phyloP scores from a whole-genome alignment of 2,329 filamentous ascomycete genomes.

The Rutstroemia sydowiana region DNA sequence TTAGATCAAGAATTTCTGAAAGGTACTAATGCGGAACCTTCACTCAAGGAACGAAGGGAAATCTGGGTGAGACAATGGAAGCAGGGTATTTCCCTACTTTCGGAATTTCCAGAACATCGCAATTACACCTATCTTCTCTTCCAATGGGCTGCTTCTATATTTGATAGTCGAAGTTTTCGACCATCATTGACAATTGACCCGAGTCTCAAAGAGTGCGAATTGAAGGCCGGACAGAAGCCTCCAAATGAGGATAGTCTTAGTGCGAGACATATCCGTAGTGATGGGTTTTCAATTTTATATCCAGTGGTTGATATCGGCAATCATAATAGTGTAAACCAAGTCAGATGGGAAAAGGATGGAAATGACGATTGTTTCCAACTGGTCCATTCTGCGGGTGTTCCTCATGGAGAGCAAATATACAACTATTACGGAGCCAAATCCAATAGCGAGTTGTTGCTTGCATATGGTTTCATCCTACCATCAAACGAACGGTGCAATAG shows the following conservation, averaged over 20 bases:
- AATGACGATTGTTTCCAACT: conserved; percentile 35
- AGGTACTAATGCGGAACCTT: conserved; percentile 26
- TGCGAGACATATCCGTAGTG: conserved; percentile 18
- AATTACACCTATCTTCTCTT: conserved; percentile 40
- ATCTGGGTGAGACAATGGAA: conserved; percentile 25
- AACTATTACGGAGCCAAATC: conserved; percentile 74
- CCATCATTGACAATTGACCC: conserved; percentile 44
- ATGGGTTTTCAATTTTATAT: conserved; percentile 50
- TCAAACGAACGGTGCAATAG: conserved; percentile 30
- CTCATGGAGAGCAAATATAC: conserved; percentile 46
- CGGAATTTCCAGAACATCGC: conserved; percentile 10
- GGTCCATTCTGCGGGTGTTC: conserved; percentile 36
- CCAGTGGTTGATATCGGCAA: conserved; percentile 68
- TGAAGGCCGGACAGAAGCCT: neutral
- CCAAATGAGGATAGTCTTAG: neutral
- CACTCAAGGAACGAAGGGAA: conserved; percentile 18
- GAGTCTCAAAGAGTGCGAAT: conserved; percentile 14
- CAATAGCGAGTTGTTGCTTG: conserved; percentile 61
- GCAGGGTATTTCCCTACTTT: conserved; percentile 17
- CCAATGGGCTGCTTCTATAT: conserved; percentile 57
- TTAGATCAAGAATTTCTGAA: conserved; percentile 49
- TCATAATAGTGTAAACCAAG: conserved; percentile 53
- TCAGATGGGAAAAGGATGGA: conserved; percentile 50
- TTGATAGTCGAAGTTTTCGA: conserved; percentile 58
- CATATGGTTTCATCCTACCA: conserved; percentile 54